Evolutionary conservation across 495 filamentous ascomycete species (phyloP).

Genomic region (Amphirosellinia nigrospora): DNA sequence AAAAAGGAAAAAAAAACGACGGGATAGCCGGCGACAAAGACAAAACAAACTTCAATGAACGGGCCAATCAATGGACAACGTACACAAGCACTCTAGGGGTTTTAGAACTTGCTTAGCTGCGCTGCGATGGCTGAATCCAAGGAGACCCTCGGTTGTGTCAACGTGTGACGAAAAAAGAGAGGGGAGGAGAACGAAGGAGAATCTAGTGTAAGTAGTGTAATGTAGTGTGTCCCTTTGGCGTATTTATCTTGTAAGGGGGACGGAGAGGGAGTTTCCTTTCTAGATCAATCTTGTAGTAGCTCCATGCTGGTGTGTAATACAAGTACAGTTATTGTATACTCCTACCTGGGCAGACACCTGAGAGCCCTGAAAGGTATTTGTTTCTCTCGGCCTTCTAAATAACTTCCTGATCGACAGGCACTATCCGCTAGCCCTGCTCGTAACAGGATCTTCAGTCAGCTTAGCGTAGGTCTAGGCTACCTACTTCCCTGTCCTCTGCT

Average conservation of each 20-base stretch:
- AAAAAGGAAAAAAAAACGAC: no score
- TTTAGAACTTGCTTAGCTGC: slow-evolving; percentile 1
- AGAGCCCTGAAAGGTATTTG: not conserved
- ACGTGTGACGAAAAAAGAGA: slow-evolving; percentile 6
- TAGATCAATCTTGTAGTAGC: not conserved
- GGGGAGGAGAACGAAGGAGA: not conserved
- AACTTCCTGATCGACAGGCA: not conserved
- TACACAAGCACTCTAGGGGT: slow-evolving; percentile 1
- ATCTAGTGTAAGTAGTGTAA: not conserved
- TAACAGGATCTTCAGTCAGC: not conserved
- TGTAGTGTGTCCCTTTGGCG: not conserved
- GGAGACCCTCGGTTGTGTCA: slow-evolving; percentile 1
- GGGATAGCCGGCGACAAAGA: not conserved
- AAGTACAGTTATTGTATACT: no score
- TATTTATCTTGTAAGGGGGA: not conserved
- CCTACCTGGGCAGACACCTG: no score
- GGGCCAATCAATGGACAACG: slow-evolving; percentile 14
- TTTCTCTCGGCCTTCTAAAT: not conserved
- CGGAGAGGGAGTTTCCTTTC: not conserved
- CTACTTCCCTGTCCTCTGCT: not conserved
- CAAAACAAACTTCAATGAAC: not conserved
- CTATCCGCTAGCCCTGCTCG: not conserved
- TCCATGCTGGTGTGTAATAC: not conserved
- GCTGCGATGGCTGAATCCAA: not conserved
- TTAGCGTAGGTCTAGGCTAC: not conserved